These are phyloP conservation scores for Apocynum venetum DNA, from an alignment of 257 asterid genomes.

Conservation along the genomic window DNA sequence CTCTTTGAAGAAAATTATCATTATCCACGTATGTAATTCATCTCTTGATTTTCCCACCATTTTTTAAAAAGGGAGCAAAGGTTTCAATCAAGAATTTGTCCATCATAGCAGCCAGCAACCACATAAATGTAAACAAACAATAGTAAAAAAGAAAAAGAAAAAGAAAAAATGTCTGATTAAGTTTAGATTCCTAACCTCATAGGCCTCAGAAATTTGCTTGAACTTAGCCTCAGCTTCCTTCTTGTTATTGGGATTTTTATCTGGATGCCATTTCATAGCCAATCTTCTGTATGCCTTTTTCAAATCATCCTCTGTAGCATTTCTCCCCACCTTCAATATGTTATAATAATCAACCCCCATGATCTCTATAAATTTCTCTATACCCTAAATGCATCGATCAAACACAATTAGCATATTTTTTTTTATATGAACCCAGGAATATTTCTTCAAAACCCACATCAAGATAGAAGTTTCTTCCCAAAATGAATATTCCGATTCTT, in stretches of 20 bases:
- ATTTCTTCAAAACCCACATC: background rate
- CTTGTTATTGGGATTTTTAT: slow-evolving; percentile 76
- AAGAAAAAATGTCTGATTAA: background rate
- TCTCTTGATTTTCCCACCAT: no score
- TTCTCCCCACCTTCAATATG: slow-evolving; percentile 54
- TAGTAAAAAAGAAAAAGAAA: background rate
- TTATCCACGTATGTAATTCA: no score
- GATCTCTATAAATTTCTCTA: background rate
- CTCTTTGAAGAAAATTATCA: no score
- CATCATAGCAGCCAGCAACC: background rate
- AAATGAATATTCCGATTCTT: background rate
- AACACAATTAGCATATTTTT: background rate
- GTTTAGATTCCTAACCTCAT: slow-evolving; percentile 43
- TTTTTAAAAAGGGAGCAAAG: background rate
- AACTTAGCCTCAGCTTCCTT: slow-evolving; percentile 84
- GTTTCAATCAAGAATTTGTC: background rate
- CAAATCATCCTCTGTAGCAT: slow-evolving; percentile 86
- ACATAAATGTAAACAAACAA: background rate
- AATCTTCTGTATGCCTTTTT: slow-evolving; percentile 77
- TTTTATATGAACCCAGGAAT: background rate
- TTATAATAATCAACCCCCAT: slow-evolving; percentile 86
- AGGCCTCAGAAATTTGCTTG: slow-evolving; percentile 89
- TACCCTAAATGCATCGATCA: background rate
- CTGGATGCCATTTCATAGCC: slow-evolving; percentile 99
- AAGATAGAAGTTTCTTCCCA: background rate